These are phyloP conservation scores for Dendrobium officinale DNA, from an alignment of 106 monocot genomes.

Conservation along the genomic window DNA sequence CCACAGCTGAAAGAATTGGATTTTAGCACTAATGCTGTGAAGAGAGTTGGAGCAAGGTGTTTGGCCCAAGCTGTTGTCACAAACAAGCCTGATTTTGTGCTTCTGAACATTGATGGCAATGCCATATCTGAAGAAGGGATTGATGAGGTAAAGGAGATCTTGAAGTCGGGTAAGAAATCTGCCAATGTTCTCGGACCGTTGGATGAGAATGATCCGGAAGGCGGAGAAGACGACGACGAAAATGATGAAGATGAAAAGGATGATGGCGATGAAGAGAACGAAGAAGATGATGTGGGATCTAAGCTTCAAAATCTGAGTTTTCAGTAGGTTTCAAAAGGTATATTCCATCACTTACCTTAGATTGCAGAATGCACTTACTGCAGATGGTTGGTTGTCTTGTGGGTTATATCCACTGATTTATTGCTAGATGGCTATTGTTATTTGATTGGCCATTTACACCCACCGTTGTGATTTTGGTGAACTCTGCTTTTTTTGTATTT, in stretches of 20 bases:
- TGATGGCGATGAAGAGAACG: not conserved
- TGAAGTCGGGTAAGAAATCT: constrained; percentile 41
- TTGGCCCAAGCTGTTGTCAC: constrained; percentile 52
- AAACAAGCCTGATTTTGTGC: constrained; percentile 48
- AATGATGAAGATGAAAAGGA: not conserved
- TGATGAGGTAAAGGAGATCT: constrained; percentile 77
- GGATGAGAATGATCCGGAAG: constrained; percentile 86
- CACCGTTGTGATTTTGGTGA: no score
- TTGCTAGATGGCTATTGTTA: no score
- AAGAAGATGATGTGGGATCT: not conserved
- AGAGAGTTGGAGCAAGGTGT: constrained; percentile 68
- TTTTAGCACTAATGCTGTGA: constrained; percentile 58
- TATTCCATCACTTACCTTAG: not conserved
- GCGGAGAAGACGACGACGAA: constrained; percentile 18
- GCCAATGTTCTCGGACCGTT: constrained; percentile 64
- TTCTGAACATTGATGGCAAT: constrained; percentile 80
- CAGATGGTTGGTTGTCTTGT: no score
- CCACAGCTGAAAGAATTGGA: constrained; percentile 63
- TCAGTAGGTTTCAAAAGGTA: not conserved
- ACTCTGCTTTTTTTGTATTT: no score
- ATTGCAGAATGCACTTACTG: no score
- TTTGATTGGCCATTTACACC: no score
- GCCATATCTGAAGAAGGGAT: constrained; percentile 89
- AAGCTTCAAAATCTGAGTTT: constrained; percentile 9
- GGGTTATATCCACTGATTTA: no score